Base-by-base conservation (phyloP, 805 yeast species). In the Saccharomycopsis microspora region DNA sequence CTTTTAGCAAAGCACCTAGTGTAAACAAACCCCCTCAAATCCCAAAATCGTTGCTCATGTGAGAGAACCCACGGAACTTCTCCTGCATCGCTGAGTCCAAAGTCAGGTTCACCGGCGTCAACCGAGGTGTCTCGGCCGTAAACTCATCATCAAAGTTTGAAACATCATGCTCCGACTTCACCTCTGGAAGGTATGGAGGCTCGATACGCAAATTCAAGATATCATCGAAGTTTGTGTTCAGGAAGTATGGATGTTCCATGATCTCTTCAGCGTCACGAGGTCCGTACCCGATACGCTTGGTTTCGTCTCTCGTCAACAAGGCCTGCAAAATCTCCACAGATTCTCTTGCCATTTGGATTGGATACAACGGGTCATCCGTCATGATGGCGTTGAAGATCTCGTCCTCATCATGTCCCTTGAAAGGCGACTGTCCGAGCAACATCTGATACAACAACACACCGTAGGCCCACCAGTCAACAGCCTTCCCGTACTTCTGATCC, bases 401-500 rank as follows among this genome's bases (percentile, higher is more conserved):
- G 60, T 93, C 97, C 60, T 86, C 95, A 60, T 86, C 95, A 56
- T 89, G 96, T 55, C 99, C 98, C 56, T 90, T 82, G 68, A 93
- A 93, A 36, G 99, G 99, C 5, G 96, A 85, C 65, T 90, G 95
- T 45, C 96, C 93, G 50, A 93, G 72, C 49, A 93, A 71, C 99
- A 93, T 93, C 66, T 93, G 98, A 65, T 90, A 93, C 55, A 93
- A 70, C 54, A 93, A 72, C 32, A 93, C 97, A 49, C 99, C 99
- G 71, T 89, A 87, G 1, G 98, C 97, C 98, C 98, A 93, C 98
- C 98, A 93, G 66, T 93, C 99, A 47, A 93, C 98, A 38, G 93
- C 84, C 60, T 95, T 79, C 46, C 88, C 93, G 60, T 93, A 93
- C 51, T 81, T 84, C 64, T 89, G 95, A 47, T 93, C 97, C 54